phyloP scores from a whole-genome alignment of 2,329 filamentous ascomycete genomes.

The Alternaria triticimaculans region DNA sequence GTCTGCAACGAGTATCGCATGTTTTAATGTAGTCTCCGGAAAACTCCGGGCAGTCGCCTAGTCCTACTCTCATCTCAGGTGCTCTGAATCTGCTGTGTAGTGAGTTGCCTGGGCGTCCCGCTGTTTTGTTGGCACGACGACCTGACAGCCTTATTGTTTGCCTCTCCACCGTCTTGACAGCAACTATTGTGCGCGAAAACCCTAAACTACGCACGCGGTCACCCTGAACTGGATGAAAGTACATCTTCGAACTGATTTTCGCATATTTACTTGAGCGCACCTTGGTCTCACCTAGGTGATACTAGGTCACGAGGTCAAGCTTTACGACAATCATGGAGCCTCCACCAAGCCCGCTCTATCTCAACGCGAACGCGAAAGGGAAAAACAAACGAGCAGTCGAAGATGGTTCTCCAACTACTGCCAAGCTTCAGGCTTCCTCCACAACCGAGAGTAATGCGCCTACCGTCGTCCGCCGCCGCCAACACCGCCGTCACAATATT shows the following conservation, averaged over 20 bases:
- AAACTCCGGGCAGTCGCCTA: not conserved
- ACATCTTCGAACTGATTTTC: not conserved
- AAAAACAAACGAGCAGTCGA: constrained; percentile 32
- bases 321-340: constrained; percentile 2
- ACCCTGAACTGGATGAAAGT: not conserved
- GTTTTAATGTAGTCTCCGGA: not conserved
- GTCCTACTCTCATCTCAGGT: not conserved
- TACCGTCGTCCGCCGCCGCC: constrained; percentile 27
- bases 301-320: not conserved
- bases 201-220: not conserved
- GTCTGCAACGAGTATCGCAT: not conserved
- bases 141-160: not conserved
- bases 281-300: not conserved
- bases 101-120: not conserved
- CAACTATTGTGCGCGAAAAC: not conserved
- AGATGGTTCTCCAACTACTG: not conserved
- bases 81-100: not conserved
- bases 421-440: not conserved
- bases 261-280: not conserved
- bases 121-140: not conserved
- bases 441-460: constrained; percentile 3
- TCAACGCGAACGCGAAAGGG: constrained; percentile 10
- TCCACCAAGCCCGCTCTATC: constrained; percentile 8
- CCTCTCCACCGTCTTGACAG: not conserved
- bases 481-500: constrained; percentile 31